Conservation (phyloP, 2,329 filamentous ascomycete genomes). For the Davidsoniella neocaledoniae region DNA sequence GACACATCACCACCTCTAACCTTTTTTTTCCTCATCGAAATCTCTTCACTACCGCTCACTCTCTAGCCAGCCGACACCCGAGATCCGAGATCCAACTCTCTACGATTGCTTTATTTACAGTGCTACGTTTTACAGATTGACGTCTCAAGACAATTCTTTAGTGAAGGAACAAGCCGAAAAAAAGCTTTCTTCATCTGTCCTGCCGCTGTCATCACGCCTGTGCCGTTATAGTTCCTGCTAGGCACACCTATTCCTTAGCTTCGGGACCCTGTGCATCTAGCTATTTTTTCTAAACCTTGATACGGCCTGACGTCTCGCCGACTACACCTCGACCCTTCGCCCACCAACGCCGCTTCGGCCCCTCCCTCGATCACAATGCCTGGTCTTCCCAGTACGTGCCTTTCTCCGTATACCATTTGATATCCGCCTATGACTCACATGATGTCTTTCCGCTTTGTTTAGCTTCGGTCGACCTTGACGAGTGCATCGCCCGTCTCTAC, state of each 20-base stretch:
- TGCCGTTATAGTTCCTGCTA: too few species aligned
- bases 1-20: not conserved
- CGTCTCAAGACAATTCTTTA: too few species aligned
- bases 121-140: too few species aligned
- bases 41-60: too few species aligned
- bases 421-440: not conserved
- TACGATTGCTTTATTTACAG: too few species aligned
- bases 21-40: too few species aligned
- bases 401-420: not conserved
- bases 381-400: slow-evolving; percentile 10
- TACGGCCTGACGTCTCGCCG: not conserved
- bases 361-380: slow-evolving; percentile 8
- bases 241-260: not conserved
- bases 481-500: slow-evolving; percentile 93
- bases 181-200: too few species aligned
- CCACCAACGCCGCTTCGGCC: not conserved
- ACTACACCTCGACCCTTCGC: not conserved
- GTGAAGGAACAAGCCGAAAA: not conserved
- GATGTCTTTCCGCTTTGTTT: slow-evolving; percentile 9
- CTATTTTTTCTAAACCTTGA: not conserved
- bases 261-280: not conserved
- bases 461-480: slow-evolving; percentile 95
- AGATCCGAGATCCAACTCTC: too few species aligned
- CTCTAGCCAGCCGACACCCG: too few species aligned
- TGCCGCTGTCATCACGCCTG: too few species aligned